Evolutionary conservation across 2,329 filamentous ascomycete genomes (phyloP), one percentile per base, ranked within the genome.

Genomic region (Paecilomyces fulvus): DNA sequence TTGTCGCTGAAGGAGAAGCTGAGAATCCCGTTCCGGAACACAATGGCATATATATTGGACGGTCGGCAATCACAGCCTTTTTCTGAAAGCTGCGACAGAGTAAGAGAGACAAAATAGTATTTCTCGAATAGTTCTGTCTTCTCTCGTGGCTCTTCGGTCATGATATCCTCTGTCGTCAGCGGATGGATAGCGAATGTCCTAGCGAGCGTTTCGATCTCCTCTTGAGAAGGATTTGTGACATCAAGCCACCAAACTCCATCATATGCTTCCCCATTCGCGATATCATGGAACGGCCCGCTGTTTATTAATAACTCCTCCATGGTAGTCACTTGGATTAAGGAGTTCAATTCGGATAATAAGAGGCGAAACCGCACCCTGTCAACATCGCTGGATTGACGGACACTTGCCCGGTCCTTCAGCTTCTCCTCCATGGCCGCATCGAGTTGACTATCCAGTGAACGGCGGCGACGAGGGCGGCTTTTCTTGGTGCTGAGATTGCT

Each of bases 221-320:
- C 90, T 64, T 90, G 87, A 1, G 87, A 90, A 1, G 92, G 89
- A 60, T 88, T 89, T 67, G 91, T 88, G 71, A 95, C 86, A 67
- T 97, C 94, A 51, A 97, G 80, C 92, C 92, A 97, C 91, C 91
- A 96, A n/a, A 95, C 89, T 60, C 91, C 91, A 63, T 89, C 77
- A 48, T 82, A 77, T 9, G 77, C 75, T 25, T 79, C 80, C 21
- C 37, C 37, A 17, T 43, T 43, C 7, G 37, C 37, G 37, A 43
- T 43, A 43, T 43, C 37, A 43, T 43, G 37, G n/a, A 43, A 43
- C 4, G 37, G 37, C 17, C 37, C 37, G n/a, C 17, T 17, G 14
- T 43, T 6, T 3, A 8, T n/a, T 17, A 43, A n/a, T 17, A 43
- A 43, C 6, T 43, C 37, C 5, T 43, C 37, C 2, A 43, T 43